Conservation (phyloP, 345 rosid species). For the Bruguiera sexangula region DNA sequence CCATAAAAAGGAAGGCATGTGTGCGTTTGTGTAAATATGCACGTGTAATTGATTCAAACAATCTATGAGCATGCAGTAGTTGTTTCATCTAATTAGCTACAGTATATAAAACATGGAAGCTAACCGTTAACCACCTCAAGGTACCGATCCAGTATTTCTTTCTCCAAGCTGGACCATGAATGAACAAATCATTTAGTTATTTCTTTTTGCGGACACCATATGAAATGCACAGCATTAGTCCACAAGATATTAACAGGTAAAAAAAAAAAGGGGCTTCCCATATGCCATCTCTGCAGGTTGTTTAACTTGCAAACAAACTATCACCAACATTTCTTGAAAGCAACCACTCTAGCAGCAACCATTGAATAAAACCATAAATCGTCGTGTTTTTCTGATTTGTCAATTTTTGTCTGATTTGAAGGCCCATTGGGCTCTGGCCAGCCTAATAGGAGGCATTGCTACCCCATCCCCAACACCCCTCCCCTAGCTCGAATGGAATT, state of each 20-base stretch:
- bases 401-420: background rate
- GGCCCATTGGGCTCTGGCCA: no score
- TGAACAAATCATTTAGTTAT: constrained; percentile 13
- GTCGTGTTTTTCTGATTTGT: background rate
- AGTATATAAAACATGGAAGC: background rate
- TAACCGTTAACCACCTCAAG: constrained; percentile 88
- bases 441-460: no score
- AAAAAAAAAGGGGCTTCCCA: no score
- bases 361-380: background rate
- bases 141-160: constrained; percentile 85
- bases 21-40: no score
- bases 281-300: background rate
- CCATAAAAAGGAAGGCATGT: background rate
- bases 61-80: background rate
- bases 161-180: constrained; percentile 67
- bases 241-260: constrained; percentile 5
- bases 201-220: background rate
- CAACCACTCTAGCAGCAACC: background rate
- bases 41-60: background rate
- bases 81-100: background rate
- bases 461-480: no score
- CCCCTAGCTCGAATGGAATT: no score
- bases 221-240: constrained; percentile 1
- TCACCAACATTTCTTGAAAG: background rate
- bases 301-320: background rate